phyloP scores from a whole-genome alignment of 163 green algal genomes.

The Chloromonas sp. region DNA sequence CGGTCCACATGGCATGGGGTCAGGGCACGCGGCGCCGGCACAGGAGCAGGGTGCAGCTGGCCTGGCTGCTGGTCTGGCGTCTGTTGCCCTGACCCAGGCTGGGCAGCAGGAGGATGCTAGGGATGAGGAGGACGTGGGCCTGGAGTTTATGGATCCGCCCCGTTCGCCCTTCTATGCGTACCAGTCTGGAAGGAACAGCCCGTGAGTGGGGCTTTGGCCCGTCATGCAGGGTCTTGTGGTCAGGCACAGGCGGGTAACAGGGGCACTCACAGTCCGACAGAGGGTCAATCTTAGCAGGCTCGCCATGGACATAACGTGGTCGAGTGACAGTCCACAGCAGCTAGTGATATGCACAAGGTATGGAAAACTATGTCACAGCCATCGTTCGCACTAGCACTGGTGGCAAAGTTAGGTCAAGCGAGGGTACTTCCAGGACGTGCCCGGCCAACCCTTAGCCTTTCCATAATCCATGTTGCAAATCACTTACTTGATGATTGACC shows the following conservation, averaged over 20 bases:
- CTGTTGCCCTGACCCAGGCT: not conserved
- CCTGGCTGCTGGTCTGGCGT: not conserved
- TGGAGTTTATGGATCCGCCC: constrained; percentile 41
- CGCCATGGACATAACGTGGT: too few species aligned
- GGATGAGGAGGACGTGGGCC: not conserved
- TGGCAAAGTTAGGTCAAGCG: too few species aligned
- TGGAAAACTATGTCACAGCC: too few species aligned
- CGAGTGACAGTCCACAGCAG: too few species aligned
- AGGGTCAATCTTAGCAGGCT: too few species aligned
- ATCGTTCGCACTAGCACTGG: too few species aligned
- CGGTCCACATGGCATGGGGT: too few species aligned
- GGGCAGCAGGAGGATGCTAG: not conserved
- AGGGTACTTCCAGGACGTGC: too few species aligned
- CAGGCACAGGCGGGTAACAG: too few species aligned
- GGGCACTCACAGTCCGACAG: not conserved
- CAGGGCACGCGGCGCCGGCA: not conserved
- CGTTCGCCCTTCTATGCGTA: constrained; percentile 42
- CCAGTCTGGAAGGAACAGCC: constrained; percentile 32
- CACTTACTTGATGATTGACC: not conserved
- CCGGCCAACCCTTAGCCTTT: too few species aligned
- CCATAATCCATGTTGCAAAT: not conserved
- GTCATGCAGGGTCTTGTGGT: not conserved
- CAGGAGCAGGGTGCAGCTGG: not conserved
- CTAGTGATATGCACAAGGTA: too few species aligned
- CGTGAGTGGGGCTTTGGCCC: constrained; percentile 1